Percentiles rank a stretch among this genome's conserved stretches.
phyloP scores from a whole-genome alignment of 768 basidiomycete species.

The Boletus sp. region DNA sequence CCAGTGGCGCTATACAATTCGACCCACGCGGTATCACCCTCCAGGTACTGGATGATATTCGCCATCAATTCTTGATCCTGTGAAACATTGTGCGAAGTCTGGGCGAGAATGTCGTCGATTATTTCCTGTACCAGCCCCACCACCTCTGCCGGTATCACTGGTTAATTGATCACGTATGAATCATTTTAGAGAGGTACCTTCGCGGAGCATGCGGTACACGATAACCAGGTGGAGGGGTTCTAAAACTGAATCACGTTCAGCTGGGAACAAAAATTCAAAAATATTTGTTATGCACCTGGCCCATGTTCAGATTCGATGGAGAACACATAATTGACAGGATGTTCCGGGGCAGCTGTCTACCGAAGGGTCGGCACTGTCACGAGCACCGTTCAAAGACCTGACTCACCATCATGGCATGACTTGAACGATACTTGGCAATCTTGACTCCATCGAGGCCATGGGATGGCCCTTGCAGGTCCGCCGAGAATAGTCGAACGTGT shows the following conservation, averaged over 20 bases:
- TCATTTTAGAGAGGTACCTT: slow-evolving; percentile 50
- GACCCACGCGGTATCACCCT: slow-evolving; percentile 65
- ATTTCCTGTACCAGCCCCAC: slow-evolving; percentile 55
- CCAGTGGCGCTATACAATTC: slow-evolving; percentile 69
- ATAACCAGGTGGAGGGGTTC: slow-evolving; percentile 65
- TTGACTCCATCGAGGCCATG: slow-evolving; percentile 47
- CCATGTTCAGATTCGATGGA: slow-evolving; percentile 64
- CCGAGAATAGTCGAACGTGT: slow-evolving; percentile 71
- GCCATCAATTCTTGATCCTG: slow-evolving; percentile 46
- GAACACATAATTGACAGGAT: slow-evolving; percentile 80
- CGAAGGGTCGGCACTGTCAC: not conserved
- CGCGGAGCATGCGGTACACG: slow-evolving; percentile 75
- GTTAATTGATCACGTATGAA: slow-evolving; percentile 3
- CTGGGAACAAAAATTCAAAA: slow-evolving; percentile 3
- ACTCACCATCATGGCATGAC: slow-evolving; percentile 51
- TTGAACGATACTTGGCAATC: slow-evolving; percentile 48
- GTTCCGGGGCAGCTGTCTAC: slow-evolving; percentile 74
- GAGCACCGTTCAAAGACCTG: not conserved
- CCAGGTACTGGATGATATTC: slow-evolving; percentile 56
- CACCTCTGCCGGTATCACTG: slow-evolving; percentile 50
- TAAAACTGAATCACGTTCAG: slow-evolving; percentile 43
- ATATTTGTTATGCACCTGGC: slow-evolving; percentile 43
- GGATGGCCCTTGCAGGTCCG: slow-evolving; percentile 48
- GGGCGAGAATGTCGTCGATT: slow-evolving; percentile 43
- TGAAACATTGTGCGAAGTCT: slow-evolving; percentile 31